Conservation (phyloP, 352 stramenopile species). For the Phytopythium mirpurense region DNA sequence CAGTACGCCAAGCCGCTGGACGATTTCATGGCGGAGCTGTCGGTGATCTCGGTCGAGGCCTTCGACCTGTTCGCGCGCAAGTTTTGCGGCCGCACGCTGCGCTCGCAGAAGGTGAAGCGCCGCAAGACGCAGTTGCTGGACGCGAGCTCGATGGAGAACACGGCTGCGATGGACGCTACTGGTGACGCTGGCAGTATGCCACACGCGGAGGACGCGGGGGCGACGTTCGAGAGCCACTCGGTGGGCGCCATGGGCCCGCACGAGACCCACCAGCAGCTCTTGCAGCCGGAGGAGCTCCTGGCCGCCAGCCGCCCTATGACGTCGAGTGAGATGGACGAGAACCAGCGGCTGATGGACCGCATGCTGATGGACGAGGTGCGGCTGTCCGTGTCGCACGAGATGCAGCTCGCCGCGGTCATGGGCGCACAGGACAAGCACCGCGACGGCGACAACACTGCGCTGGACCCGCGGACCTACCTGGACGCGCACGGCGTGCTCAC, state of each 20-base stretch:
- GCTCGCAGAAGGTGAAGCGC: slow-evolving; percentile 72
- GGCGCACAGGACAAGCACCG: slow-evolving; percentile 19
- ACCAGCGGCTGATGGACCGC: slow-evolving; percentile 72
- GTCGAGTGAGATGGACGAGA: slow-evolving; percentile 53
- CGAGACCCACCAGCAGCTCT: slow-evolving; percentile 33
- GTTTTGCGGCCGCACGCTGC: slow-evolving; percentile 67
- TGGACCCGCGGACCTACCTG: slow-evolving; percentile 62
- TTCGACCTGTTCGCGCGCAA: slow-evolving; percentile 74
- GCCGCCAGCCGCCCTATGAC: slow-evolving; percentile 27
- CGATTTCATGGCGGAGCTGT: slow-evolving; percentile 63
- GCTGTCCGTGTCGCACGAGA: slow-evolving; percentile 39
- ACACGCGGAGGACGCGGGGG: neutral
- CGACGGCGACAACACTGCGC: slow-evolving; percentile 16
- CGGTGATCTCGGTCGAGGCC: slow-evolving; percentile 57
- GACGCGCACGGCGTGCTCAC: slow-evolving; percentile 67
- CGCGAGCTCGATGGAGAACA: neutral
- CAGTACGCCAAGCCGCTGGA: slow-evolving; percentile 67
- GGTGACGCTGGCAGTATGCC: neutral
- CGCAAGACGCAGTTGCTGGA: slow-evolving; percentile 17
- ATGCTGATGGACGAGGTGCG: slow-evolving; percentile 64
- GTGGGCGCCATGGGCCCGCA: slow-evolving; percentile 9
- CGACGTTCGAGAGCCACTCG: neutral
- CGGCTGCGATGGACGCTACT: neutral
- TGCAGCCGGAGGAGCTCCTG: slow-evolving; percentile 47
- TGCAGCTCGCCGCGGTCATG: slow-evolving; percentile 23